These are phyloP conservation scores for Pelargonium cotyledonis DNA, from an alignment of 441 rosid genomes.

Conservation along the genomic window DNA sequence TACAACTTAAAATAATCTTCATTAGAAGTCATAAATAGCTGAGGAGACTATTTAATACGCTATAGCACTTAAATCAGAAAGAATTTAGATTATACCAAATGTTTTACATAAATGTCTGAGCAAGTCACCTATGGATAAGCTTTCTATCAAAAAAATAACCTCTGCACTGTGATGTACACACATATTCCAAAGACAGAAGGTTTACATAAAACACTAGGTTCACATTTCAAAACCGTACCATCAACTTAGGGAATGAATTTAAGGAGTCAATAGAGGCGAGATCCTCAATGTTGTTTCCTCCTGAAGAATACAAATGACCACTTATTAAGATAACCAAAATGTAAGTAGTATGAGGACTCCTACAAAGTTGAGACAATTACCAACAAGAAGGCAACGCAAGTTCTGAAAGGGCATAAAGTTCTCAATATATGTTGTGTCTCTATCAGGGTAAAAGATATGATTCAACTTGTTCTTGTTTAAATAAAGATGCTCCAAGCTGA, in stretches of 20 bases:
- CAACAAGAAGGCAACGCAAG: conserved; percentile 73
- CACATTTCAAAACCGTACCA: conserved; percentile 38
- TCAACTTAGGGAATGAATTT: conserved; percentile 60
- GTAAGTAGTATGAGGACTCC: conserved; percentile 6
- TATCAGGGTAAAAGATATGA: conserved; percentile 44
- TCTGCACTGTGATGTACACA: not conserved
- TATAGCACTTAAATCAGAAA: too few relatives aligned
- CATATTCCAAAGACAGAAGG: not conserved
- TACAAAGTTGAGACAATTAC: conserved; percentile 29
- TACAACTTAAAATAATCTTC: too few relatives aligned
- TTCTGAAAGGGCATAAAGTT: conserved; percentile 49
- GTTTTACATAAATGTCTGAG: too few relatives aligned
- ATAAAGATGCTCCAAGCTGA: conserved; percentile 85
- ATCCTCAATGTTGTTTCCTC: conserved; percentile 58
- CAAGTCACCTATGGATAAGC: too few relatives aligned
- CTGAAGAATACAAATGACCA: conserved; percentile 32
- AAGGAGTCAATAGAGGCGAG: conserved; percentile 56
- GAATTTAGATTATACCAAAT: too few relatives aligned
- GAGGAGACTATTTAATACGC: too few relatives aligned
- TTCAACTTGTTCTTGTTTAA: conserved; percentile 73
- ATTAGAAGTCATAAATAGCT: too few relatives aligned
- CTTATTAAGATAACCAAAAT: not conserved
- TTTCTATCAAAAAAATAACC: too few relatives aligned
- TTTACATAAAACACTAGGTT: not conserved
- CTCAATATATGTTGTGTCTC: conserved; percentile 21